phyloP scores from a whole-genome alignment of 345 rosid species.

The Hibiscus tridactylites region DNA sequence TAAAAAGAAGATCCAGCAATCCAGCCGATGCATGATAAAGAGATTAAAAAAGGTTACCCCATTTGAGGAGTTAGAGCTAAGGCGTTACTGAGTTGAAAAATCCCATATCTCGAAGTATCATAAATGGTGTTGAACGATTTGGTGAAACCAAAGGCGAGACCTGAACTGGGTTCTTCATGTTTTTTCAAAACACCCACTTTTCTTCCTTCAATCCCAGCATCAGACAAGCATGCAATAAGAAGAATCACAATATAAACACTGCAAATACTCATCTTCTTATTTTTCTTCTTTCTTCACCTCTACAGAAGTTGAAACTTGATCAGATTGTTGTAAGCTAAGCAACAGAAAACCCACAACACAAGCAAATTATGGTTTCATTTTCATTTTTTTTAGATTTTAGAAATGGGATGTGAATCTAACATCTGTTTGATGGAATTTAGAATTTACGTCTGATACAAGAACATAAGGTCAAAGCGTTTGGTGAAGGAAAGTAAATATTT shows the following conservation, averaged over 20 bases:
- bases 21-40: background rate
- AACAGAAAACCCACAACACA: no score
- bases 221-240: slow-evolving; percentile 21
- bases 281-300: no score
- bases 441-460: no score
- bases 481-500: no score
- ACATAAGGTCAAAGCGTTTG: no score
- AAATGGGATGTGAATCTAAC: no score
- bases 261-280: no score
- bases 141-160: slow-evolving; percentile 27
- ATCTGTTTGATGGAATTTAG: no score
- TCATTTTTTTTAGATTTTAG: no score
- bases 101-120: slow-evolving; percentile 72
- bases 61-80: slow-evolving; percentile 86
- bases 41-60: slow-evolving; percentile 44
- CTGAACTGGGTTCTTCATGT: slow-evolving; percentile 10
- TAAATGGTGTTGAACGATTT: slow-evolving; percentile 39
- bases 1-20: background rate
- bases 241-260: background rate
- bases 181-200: slow-evolving; percentile 34
- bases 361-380: no score
- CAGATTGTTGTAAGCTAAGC: no score
- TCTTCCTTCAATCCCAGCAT: slow-evolving; percentile 36
- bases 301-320: no score
- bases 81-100: slow-evolving; percentile 75